Conservation (phyloP, 768 basidiomycete genomes). For the Kwoniella mangroviensis region DNA sequence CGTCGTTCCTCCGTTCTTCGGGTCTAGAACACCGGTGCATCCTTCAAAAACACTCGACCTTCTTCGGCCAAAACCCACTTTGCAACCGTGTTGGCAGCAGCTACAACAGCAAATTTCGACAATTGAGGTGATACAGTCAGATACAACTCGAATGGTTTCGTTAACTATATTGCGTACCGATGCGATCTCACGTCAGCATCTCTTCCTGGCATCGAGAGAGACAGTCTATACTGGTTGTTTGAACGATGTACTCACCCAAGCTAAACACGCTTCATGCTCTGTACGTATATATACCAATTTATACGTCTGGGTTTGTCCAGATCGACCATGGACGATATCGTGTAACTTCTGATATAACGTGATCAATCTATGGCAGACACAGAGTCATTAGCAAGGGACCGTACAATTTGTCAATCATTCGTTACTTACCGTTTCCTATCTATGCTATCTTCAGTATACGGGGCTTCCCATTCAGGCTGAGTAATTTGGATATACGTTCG, state of each 20-base stretch:
- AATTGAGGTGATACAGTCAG: constrained; percentile 77
- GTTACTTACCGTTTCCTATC: constrained; percentile 26
- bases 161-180: constrained; percentile 67
- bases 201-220: no score
- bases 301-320: constrained; percentile 72
- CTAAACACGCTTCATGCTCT: constrained; percentile 84
- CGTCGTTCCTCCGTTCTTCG: background rate
- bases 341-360: constrained; percentile 87
- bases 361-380: constrained; percentile 77
- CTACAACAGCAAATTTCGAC: constrained; percentile 84
- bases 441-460: constrained; percentile 68
- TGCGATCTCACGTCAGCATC: background rate
- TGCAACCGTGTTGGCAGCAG: constrained; percentile 85
- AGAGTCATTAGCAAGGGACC: no score
- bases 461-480: constrained; percentile 79
- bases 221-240: no score
- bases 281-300: constrained; percentile 88
- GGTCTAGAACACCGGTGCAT: constrained; percentile 84
- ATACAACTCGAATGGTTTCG: constrained; percentile 91
- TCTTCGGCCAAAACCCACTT: constrained; percentile 93
- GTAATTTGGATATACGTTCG: constrained; percentile 87
- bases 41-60: constrained; percentile 74
- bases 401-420: no score
- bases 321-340: constrained; percentile 87
- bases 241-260: constrained; percentile 73